A percentile compares a stretch with the other conserved stretches of the same genome.
These are phyloP conservation scores for Crithidia mellificae DNA, from an alignment of 208 protist genomes.

Conservation along the genomic window DNA sequence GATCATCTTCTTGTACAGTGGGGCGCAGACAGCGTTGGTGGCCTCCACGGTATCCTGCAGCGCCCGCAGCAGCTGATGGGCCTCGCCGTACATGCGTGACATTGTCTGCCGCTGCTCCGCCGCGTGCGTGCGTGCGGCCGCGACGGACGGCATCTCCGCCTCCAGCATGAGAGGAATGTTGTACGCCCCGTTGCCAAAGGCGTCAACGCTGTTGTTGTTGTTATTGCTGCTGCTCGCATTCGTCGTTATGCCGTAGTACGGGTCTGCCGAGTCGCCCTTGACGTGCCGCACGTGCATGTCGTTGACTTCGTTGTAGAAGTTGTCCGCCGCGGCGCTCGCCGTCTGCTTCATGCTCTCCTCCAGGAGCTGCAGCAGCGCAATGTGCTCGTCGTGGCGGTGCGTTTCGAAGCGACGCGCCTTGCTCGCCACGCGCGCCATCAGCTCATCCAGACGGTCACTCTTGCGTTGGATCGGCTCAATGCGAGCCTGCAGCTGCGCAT, in stretches of 20 bases:
- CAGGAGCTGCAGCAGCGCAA: constrained; percentile 62
- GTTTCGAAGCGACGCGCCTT: constrained; percentile 59
- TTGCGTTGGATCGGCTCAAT: constrained; percentile 57
- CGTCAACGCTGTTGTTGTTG: background rate
- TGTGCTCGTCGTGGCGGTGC: constrained; percentile 61
- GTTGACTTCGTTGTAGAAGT: constrained; percentile 54
- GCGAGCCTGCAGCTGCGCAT: constrained; percentile 20
- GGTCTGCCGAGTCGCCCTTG: background rate
- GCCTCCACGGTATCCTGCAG: constrained; percentile 47
- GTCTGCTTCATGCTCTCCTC: constrained; percentile 59
- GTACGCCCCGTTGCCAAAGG: background rate
- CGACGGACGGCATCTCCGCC: constrained; percentile 48
- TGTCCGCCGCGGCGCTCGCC: constrained; percentile 56
- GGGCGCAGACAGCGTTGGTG: constrained; percentile 61
- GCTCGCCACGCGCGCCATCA: constrained; percentile 62
- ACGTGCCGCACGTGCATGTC: constrained; percentile 26
- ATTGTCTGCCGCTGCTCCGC: constrained; percentile 48
- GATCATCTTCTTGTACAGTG: constrained; percentile 68
- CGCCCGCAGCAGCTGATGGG: constrained; percentile 55
- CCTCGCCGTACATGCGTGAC: constrained; percentile 60
- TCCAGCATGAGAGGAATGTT: background rate
- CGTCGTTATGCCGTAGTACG: too few relatives aligned
- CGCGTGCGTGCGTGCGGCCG: constrained; percentile 42
- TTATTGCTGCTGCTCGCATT: too few relatives aligned
- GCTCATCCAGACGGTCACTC: constrained; percentile 70